Percentiles rank a stretch among this genome's conserved stretches.
These are phyloP conservation scores for Phoma sp. DNA, from an alignment of 2,329 filamentous ascomycete genomes.

Conservation along the genomic window DNA sequence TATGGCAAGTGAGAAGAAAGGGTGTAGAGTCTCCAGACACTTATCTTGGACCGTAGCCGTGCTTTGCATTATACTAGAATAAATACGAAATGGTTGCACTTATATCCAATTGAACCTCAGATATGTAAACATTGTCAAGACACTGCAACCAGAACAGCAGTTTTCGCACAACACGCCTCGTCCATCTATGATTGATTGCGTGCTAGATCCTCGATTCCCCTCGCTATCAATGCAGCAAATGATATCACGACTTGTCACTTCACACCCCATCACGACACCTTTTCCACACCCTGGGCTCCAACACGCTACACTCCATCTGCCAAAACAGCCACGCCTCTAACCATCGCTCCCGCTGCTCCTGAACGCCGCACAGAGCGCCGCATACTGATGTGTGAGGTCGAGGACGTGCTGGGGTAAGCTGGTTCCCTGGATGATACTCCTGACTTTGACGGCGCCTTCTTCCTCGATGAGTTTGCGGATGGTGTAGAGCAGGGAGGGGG, in stretches of 20 bases:
- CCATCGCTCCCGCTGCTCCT: slow-evolving; percentile 91
- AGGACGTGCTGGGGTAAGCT: slow-evolving; percentile 91
- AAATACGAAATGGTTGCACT: no score
- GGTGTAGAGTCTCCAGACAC: neutral
- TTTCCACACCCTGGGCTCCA: neutral
- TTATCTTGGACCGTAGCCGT: no score
- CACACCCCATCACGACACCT: neutral
- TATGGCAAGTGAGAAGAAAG: neutral
- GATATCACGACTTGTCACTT: neutral
- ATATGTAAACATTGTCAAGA: no score
- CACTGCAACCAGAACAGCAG: neutral
- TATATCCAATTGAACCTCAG: no score
- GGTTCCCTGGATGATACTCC: slow-evolving; percentile 96
- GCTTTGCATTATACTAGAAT: no score
- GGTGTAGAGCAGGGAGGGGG: slow-evolving; percentile 83
- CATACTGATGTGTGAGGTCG: slow-evolving; percentile 95
- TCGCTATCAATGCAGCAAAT: slow-evolving; percentile 6
- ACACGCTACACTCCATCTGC: no score
- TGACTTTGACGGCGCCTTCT: slow-evolving; percentile 94
- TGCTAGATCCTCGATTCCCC: neutral
- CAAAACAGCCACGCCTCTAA: slow-evolving; percentile 48
- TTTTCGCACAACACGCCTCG: neutral
- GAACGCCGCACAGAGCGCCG: slow-evolving; percentile 91
- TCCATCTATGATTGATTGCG: neutral
- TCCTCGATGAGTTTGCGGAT: slow-evolving; percentile 95